Evolutionary conservation across 345 rosid genomes (phyloP).

Genomic region (Punica granatum): DNA sequence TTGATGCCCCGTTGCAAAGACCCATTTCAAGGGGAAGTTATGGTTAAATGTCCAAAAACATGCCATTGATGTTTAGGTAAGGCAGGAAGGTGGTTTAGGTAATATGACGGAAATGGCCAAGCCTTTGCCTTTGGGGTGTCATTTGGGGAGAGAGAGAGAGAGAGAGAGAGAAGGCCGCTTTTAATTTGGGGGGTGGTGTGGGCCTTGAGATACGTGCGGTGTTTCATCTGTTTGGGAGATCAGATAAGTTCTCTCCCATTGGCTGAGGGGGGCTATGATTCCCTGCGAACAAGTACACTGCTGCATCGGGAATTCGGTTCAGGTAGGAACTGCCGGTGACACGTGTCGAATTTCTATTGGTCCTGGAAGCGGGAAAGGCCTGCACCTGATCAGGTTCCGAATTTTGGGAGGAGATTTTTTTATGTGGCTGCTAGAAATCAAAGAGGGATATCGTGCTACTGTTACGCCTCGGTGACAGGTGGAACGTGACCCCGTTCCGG

Average conservation of each 20-base stretch:
- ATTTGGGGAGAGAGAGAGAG: too few species aligned
- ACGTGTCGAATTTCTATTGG: neutral
- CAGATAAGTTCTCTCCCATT: neutral
- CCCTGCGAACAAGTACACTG: neutral
- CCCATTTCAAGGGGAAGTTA: too few species aligned
- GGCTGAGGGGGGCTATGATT: neutral
- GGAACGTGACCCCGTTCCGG: too few species aligned
- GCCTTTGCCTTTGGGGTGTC: neutral
- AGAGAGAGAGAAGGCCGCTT: too few species aligned
- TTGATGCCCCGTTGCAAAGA: too few species aligned
- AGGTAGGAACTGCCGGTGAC: neutral
- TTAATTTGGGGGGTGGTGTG: neutral
- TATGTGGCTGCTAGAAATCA: neutral
- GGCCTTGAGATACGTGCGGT: neutral
- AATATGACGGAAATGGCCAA: neutral
- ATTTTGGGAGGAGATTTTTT: neutral
- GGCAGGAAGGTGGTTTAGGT: neutral
- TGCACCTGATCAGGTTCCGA: neutral
- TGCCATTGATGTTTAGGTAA: neutral
- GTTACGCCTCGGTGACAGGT: neutral
- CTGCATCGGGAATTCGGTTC: neutral
- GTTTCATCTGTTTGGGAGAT: neutral
- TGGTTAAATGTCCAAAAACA: neutral
- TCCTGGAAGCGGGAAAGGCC: neutral
- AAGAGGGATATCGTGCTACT: neutral